Evolutionary conservation across 805 yeast genomes (phyloP).

Genomic region (Sugiyamaella marilandica): DNA sequence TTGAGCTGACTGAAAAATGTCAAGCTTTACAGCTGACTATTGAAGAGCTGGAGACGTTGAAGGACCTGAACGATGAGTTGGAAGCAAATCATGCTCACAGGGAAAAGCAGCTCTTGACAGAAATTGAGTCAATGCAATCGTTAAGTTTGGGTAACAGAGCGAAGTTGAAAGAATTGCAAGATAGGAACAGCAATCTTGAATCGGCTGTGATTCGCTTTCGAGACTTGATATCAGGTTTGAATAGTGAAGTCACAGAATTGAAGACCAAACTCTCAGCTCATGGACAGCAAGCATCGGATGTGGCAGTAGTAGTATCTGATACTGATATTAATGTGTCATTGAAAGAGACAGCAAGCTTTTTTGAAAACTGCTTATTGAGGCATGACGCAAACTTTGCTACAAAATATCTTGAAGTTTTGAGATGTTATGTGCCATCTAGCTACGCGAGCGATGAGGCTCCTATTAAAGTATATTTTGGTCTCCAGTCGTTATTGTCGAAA

Average conservation of each 20-base stretch:
- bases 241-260: conserved; percentile 23
- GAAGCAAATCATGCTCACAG: conserved; percentile 43
- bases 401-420: conserved; percentile 26
- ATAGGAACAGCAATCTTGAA: conserved; percentile 36
- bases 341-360: not conserved
- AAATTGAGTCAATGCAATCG: conserved; percentile 31
- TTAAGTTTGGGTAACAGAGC: conserved; percentile 16
- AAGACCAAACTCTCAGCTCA: conserved; percentile 3
- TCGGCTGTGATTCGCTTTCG: conserved; percentile 24
- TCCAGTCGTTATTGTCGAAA: not conserved
- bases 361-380: conserved; percentile 15
- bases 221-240: conserved; percentile 27
- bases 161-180: conserved; percentile 25
- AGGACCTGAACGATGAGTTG: conserved; percentile 47
- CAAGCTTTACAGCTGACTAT: conserved; percentile 38
- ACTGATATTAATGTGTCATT: not conserved
- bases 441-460: conserved; percentile 15
- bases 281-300: conserved; percentile 11
- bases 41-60: conserved; percentile 49
- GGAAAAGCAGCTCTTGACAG: conserved; percentile 40
- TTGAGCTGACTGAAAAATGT: conserved; percentile 35
- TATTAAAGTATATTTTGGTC: conserved; percentile 6
- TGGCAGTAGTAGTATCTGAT: not conserved
- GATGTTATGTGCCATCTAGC: conserved; percentile 21
- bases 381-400: conserved; percentile 25